Conservation (phyloP, 495 filamentous ascomycete genomes). For the Penicillium canescens region DNA sequence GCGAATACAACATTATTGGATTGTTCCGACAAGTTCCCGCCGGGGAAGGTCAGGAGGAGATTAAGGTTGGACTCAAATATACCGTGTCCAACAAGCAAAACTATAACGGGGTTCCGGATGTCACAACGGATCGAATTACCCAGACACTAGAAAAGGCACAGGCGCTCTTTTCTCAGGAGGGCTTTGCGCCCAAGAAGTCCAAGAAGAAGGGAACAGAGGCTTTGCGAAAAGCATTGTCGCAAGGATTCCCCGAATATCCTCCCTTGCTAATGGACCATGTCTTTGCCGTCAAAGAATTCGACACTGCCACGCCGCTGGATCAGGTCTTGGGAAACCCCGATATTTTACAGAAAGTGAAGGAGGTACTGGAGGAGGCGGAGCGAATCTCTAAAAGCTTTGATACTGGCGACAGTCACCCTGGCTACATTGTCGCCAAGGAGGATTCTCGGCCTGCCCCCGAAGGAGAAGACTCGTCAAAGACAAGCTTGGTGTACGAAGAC, state of each 20-base stretch:
- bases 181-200: slow-evolving; percentile 64
- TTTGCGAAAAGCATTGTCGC: slow-evolving; percentile 74
- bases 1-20: slow-evolving; percentile 72
- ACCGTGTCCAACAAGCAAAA: slow-evolving; percentile 81
- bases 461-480: slow-evolving; percentile 41
- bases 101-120: slow-evolving; percentile 66
- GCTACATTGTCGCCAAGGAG: slow-evolving; percentile 87
- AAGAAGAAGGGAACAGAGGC: slow-evolving; percentile 78
- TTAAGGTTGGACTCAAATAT: slow-evolving; percentile 73
- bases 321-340: slow-evolving; percentile 66
- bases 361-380: slow-evolving; percentile 64
- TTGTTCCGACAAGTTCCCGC: slow-evolving; percentile 77
- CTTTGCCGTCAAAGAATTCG: slow-evolving; percentile 65
- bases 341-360: slow-evolving; percentile 63
- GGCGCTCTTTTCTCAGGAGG: slow-evolving; percentile 52
- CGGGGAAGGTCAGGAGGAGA: slow-evolving; percentile 71
- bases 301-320: slow-evolving; percentile 62
- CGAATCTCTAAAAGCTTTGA: slow-evolving; percentile 46
- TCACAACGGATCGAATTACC: slow-evolving; percentile 71
- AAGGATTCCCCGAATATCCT: slow-evolving; percentile 82
- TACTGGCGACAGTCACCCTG: slow-evolving; percentile 40
- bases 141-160: slow-evolving; percentile 67
- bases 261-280: slow-evolving; percentile 86
- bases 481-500: slow-evolving; percentile 78
- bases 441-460: slow-evolving; percentile 34